Evolutionary conservation across 306 rosid species (phyloP).

Genomic region (Albizia julibrissin): DNA sequence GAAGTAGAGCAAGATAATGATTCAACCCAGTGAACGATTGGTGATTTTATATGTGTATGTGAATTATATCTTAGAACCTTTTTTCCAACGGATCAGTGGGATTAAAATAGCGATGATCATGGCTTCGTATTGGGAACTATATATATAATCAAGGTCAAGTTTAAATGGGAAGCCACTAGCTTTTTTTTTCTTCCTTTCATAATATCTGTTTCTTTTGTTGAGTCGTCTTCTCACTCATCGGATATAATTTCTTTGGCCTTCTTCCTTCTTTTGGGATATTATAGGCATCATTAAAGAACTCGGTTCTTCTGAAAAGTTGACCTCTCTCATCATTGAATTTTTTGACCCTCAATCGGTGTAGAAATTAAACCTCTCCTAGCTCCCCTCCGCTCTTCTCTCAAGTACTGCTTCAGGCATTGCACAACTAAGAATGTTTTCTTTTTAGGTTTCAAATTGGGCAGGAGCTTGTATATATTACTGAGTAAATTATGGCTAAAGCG

Average conservation of each 20-base stretch:
- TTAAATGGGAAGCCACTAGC: slow-evolving; percentile 35
- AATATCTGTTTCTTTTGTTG: neutral
- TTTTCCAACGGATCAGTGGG: slow-evolving; percentile 29
- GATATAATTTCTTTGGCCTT: neutral
- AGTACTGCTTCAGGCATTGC: slow-evolving; percentile 19
- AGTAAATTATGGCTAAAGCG: slow-evolving; percentile 18
- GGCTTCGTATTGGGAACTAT: slow-evolving; percentile 42
- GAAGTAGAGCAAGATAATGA: slow-evolving; percentile 96
- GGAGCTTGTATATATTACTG: slow-evolving; percentile 2
- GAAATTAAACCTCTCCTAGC: neutral
- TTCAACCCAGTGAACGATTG: slow-evolving; percentile 41
- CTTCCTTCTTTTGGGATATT: neutral
- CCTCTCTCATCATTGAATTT: neutral
- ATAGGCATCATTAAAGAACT: neutral
- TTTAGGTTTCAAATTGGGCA: slow-evolving; percentile 10
- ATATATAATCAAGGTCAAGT: slow-evolving; percentile 30
- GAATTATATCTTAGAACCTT: slow-evolving; percentile 34
- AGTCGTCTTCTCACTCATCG: neutral
- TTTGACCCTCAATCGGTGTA: neutral
- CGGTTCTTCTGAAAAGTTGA: neutral
- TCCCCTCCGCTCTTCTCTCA: neutral
- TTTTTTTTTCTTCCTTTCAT: neutral
- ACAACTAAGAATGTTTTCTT: neutral
- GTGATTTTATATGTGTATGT: slow-evolving; percentile 20
- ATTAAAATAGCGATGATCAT: slow-evolving; percentile 13